Percentiles rank a stretch among this genome's conserved stretches.
These are phyloP conservation scores for Arthrobotrys conoides DNA, from an alignment of 2,329 filamentous ascomycete species.

Conservation along the genomic window DNA sequence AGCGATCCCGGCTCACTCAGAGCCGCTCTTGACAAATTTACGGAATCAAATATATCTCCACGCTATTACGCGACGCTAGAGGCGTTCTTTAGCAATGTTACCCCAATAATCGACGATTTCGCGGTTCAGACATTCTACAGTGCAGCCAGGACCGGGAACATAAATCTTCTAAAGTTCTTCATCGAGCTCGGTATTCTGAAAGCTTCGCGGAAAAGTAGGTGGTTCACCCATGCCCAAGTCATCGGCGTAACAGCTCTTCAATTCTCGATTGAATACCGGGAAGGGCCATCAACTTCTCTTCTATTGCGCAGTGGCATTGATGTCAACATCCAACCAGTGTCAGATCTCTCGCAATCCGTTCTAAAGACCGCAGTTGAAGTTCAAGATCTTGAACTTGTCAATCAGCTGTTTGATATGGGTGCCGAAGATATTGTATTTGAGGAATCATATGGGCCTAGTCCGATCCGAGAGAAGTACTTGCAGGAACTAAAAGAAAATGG, in stretches of 20 bases:
- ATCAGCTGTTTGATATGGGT: conserved; percentile 3
- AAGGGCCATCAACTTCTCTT: conserved; percentile 4
- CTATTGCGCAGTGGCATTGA: conserved; percentile 11
- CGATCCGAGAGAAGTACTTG: background rate
- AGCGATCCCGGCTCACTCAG: background rate
- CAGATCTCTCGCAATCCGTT: conserved; percentile 31
- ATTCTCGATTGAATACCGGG: conserved; percentile 34
- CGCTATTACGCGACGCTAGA: background rate
- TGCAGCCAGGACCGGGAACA: conserved; percentile 14
- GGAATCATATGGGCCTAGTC: background rate
- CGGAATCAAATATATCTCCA: background rate
- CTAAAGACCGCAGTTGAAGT: conserved; percentile 42
- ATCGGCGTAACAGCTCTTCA: conserved; percentile 37
- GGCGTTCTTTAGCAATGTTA: conserved; percentile 10
- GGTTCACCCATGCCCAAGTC: background rate
- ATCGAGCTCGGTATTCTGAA: conserved; percentile 26
- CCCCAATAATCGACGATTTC: conserved; percentile 35
- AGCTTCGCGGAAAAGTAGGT: conserved; percentile 2
- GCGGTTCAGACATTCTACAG: conserved; percentile 33
- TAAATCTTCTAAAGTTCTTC: conserved; percentile 3
- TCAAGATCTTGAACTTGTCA: conserved; percentile 27
- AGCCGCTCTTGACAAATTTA: conserved; percentile 16
- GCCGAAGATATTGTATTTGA: conserved; percentile 36
- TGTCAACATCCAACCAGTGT: conserved; percentile 24
- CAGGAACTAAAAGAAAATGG: background rate